Evolutionary conservation across 75 land plant species (phyloP), one percentile per base, ranked within the genome.

Genomic region (Selaginella tamariscina): DNA sequence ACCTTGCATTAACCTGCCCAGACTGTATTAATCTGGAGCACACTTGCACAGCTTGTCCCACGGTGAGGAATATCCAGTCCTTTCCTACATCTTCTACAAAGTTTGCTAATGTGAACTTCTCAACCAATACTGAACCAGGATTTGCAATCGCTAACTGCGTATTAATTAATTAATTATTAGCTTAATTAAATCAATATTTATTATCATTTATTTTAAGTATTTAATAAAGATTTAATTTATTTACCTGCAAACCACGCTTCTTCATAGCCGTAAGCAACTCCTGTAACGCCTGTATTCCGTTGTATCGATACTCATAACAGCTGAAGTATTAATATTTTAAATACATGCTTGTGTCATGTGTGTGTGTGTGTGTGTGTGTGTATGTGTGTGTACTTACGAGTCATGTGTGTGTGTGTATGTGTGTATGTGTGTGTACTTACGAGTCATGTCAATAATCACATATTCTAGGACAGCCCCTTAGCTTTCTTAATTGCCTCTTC

Each of bases 241-340:
- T 39, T 68, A 89, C 98, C 83, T 89, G 86, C 33, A 93, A 32
- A 1, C 72, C 78, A 67, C 80, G 70, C 68, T 87, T 87, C 31
- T 79, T 79, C 26, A 93, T 77, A 49, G 72, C 71, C 33, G 65
- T 76, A 64, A 66, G 68, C 65, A 93, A 65, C 59, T 89, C 96
- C 71, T 93, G 88, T 54, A 93, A 70, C 32, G 88, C 83, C 75
- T 84, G 88, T 56, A 89, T 82, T 30, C 95, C 95, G 84, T 85
- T 0, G 91, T 89, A 72, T 93, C 98, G 11, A 93, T 85, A 68
- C 82, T 88, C 55, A 80, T 89, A 5, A 93, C 86, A 65, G 98
- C 98, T 94, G 86, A 56, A 24, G 30, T 49, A 5, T 39, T 5
- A 59, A 59, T 9, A 5, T 8, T 59, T 5, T 9, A 59, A 23